These are phyloP conservation scores for Solanum pimpinellifolium DNA, from an alignment of 257 asterid species.

Conservation along the genomic window DNA sequence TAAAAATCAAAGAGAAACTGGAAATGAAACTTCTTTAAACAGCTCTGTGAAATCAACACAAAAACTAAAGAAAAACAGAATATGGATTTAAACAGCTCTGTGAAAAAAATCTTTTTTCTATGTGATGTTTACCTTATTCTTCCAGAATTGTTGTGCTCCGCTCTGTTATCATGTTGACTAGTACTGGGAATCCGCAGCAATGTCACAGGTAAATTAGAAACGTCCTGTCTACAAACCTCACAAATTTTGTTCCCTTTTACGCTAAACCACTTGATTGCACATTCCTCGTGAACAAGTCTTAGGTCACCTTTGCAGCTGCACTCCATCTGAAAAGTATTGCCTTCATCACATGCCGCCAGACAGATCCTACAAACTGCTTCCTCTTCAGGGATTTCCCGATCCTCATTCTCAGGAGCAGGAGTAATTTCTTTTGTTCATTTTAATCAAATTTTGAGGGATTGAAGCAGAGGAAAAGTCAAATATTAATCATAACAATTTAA, in stretches of 20 bases:
- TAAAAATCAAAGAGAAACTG: background rate
- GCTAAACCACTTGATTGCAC: constrained; percentile 92
- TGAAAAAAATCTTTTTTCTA: background rate
- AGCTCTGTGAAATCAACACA: background rate
- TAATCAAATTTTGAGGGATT: background rate
- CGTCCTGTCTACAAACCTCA: constrained; percentile 82
- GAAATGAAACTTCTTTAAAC: background rate
- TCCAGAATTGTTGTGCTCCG: constrained; percentile 20
- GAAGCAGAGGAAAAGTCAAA: background rate
- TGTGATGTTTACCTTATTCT: constrained; percentile 24
- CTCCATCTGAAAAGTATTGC: constrained; percentile 68
- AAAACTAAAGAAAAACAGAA: background rate
- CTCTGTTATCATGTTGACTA: constrained; percentile 24
- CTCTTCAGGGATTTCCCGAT: constrained; percentile 95
- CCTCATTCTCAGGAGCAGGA: constrained; percentile 50
- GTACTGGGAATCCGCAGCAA: constrained; percentile 50
- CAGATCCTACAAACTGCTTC: constrained; percentile 95
- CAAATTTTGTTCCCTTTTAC: constrained; percentile 48
- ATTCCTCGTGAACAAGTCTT: constrained; percentile 58
- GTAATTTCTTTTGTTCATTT: constrained; percentile 40
- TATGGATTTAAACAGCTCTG: background rate
- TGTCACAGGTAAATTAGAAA: constrained; percentile 70
- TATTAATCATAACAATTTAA: background rate
- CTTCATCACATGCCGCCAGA: constrained; percentile 69
- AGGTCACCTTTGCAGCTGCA: constrained; percentile 96